Evolutionary conservation across 2,329 filamentous ascomycete genomes (phyloP).

Genomic region (Fusarium multiceps): DNA sequence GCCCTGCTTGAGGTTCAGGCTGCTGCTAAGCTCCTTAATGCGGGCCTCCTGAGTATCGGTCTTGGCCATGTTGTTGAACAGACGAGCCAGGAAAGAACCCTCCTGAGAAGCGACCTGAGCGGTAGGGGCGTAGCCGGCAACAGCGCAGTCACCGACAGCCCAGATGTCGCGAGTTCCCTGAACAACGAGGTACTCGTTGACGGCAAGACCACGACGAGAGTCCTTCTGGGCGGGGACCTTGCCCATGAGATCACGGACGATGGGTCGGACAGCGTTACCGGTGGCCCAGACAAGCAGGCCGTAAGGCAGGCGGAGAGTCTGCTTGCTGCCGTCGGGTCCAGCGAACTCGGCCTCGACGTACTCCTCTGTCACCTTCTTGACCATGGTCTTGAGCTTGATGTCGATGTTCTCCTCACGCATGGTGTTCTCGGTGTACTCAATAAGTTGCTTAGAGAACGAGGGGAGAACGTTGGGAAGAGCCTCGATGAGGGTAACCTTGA

Average conservation of each 20-base stretch:
- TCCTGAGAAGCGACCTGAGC: constrained; percentile 97
- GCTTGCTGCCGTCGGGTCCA: constrained; percentile 85
- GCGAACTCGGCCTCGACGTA: constrained; percentile 90
- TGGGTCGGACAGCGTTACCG: constrained; percentile 89
- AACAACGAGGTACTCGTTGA: constrained; percentile 98
- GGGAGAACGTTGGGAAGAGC: constrained; percentile 95
- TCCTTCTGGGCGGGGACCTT: constrained; percentile 96
- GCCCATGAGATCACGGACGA: constrained; percentile 90
- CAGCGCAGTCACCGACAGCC: constrained; percentile 96
- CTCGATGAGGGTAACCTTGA: constrained; percentile 97
- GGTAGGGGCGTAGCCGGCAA: constrained; percentile 97
- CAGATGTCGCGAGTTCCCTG: constrained; percentile 97
- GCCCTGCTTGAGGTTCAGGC: constrained; percentile 69
- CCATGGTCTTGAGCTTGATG: constrained; percentile 98
- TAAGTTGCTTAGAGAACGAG: constrained; percentile 98
- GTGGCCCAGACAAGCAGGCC: constrained; percentile 98
- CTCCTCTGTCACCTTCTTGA: constrained; percentile 95
- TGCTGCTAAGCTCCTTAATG: constrained; percentile 74
- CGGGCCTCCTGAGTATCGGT: constrained; percentile 83
- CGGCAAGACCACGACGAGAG: constrained; percentile 91
- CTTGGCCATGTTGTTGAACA: constrained; percentile 99
- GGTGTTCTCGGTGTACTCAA: constrained; percentile 98
- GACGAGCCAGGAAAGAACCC: constrained; percentile 90
- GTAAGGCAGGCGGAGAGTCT: constrained; percentile 84
- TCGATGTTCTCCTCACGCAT: constrained; percentile 99